Evolutionary conservation across 805 yeast genomes (phyloP).

Genomic region (Wickerhamiella slavikovae): DNA sequence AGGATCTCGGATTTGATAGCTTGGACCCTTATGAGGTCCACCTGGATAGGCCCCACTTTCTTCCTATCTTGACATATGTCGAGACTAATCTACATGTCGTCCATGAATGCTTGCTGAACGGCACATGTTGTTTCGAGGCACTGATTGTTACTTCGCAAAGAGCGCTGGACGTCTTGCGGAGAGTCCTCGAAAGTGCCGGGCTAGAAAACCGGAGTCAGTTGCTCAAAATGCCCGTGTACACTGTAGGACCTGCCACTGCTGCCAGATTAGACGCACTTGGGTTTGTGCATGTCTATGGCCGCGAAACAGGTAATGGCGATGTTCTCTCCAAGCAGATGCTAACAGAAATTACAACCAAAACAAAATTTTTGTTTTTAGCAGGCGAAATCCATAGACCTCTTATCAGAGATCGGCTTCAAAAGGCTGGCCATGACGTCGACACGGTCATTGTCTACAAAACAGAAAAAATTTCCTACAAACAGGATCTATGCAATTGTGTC

Average conservation of each 20-base stretch:
- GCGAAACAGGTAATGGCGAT: constrained; percentile 61
- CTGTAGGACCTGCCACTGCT: constrained; percentile 85
- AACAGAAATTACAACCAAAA: constrained; percentile 5
- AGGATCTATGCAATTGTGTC: constrained; percentile 14
- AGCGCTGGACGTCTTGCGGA: constrained; percentile 55
- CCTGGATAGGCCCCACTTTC: constrained; percentile 29
- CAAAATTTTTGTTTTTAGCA: constrained; percentile 40
- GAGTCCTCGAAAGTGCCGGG: constrained; percentile 3
- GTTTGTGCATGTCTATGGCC: constrained; percentile 51
- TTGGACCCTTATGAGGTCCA: constrained; percentile 39
- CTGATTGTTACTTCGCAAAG: constrained; percentile 76
- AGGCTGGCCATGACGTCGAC: constrained; percentile 24
- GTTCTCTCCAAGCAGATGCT: constrained; percentile 44
- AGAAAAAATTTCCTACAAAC: constrained; percentile 26
- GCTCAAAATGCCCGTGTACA: constrained; percentile 44
- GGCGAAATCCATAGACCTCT: constrained; percentile 73
- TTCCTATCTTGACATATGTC: constrained; percentile 56
- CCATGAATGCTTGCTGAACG: constrained; percentile 22
- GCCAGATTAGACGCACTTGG: constrained; percentile 38
- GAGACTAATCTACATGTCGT: constrained; percentile 26
- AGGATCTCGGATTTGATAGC: constrained; percentile 22
- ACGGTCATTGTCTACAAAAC: constrained; percentile 61
- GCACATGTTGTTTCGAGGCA: constrained; percentile 28
- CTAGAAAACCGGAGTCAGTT: too few relatives aligned
- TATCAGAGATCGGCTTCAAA: constrained; percentile 39